Evolutionary conservation across 2,329 filamentous ascomycete genomes (phyloP).

Genomic region (Calonectria henricotiae): DNA sequence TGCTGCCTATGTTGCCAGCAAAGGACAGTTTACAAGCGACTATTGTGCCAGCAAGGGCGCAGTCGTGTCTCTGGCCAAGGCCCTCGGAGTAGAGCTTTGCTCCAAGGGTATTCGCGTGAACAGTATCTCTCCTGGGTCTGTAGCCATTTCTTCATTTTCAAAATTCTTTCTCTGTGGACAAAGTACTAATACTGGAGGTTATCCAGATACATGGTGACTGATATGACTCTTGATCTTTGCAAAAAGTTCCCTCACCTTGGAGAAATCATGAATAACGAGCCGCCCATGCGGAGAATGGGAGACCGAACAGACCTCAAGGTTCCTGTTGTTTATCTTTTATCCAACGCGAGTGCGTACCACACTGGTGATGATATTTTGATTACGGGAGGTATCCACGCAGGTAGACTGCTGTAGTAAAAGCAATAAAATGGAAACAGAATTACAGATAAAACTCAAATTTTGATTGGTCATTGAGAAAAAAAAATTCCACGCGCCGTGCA

Average conservation of each 20-base stretch:
- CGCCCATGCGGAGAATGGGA: conserved; percentile 60
- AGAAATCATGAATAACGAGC: conserved; percentile 59
- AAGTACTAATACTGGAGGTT: background rate
- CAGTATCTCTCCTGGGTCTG: conserved; percentile 57
- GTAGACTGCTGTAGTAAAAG: conserved; percentile 35
- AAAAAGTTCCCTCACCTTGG: conserved; percentile 51
- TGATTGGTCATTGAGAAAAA: background rate
- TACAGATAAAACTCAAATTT: background rate
- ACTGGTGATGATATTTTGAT: conserved; percentile 60
- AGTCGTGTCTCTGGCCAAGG: conserved; percentile 63
- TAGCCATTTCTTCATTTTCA: background rate
- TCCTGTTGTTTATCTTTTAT: conserved; percentile 61
- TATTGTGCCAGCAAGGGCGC: conserved; percentile 67
- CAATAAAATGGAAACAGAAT: background rate
- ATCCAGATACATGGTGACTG: conserved; percentile 55
- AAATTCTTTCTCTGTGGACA: too few species aligned
- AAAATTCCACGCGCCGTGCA: too few species aligned
- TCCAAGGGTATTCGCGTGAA: conserved; percentile 54
- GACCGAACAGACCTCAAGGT: conserved; percentile 60
- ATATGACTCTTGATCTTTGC: conserved; percentile 56
- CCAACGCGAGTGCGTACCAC: conserved; percentile 61
- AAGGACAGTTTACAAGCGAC: conserved; percentile 54
- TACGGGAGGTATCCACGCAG: conserved; percentile 58
- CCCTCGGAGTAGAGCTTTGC: conserved; percentile 57
- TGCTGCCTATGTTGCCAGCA: conserved; percentile 53